Evolutionary conservation across 2,329 filamentous ascomycete species (phyloP).

Genomic region (Paraphaeosphaeria minitans): DNA sequence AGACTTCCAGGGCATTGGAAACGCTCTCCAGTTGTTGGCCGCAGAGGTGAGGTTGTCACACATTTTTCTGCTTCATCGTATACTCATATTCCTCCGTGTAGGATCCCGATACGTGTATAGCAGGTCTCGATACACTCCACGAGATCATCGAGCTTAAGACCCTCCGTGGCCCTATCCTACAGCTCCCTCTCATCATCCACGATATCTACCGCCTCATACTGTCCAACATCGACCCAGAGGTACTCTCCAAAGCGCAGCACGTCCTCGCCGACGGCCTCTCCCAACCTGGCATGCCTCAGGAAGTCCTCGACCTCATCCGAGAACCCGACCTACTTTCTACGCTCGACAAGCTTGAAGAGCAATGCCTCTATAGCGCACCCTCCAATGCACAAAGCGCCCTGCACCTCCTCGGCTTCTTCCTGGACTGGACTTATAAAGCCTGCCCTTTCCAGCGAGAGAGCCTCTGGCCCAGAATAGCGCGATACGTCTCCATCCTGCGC

Average conservation of each 20-base stretch:
- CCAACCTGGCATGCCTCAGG: slow-evolving; percentile 2
- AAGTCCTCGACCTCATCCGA: slow-evolving; percentile 26
- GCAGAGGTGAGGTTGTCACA: slow-evolving; percentile 9
- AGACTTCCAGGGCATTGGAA: slow-evolving; percentile 29
- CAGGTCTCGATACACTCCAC: slow-evolving; percentile 29
- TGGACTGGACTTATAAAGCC: slow-evolving; percentile 31
- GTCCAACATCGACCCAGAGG: slow-evolving; percentile 29
- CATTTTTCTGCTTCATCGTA: not conserved
- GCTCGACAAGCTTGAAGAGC: slow-evolving; percentile 30
- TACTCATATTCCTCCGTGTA: not conserved
- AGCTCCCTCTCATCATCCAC: slow-evolving; percentile 25
- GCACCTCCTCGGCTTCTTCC: slow-evolving; percentile 38
- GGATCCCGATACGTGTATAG: slow-evolving; percentile 34
- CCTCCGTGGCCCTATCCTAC: slow-evolving; percentile 17
- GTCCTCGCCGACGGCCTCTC: slow-evolving; percentile 31
- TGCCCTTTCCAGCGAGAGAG: slow-evolving; percentile 12
- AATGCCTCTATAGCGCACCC: slow-evolving; percentile 35
- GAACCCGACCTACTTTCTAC: slow-evolving; percentile 21
- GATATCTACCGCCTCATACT: slow-evolving; percentile 29
- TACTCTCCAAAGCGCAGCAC: slow-evolving; percentile 36
- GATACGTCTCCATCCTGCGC: slow-evolving; percentile 39
- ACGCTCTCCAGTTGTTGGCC: slow-evolving; percentile 30
- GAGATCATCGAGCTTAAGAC: slow-evolving; percentile 21
- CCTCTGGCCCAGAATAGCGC: slow-evolving; percentile 19
- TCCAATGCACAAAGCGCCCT: slow-evolving; percentile 40